phyloP scores from a whole-genome alignment of 2,329 filamentous ascomycete species.

The Fusarium xyrophilum region DNA sequence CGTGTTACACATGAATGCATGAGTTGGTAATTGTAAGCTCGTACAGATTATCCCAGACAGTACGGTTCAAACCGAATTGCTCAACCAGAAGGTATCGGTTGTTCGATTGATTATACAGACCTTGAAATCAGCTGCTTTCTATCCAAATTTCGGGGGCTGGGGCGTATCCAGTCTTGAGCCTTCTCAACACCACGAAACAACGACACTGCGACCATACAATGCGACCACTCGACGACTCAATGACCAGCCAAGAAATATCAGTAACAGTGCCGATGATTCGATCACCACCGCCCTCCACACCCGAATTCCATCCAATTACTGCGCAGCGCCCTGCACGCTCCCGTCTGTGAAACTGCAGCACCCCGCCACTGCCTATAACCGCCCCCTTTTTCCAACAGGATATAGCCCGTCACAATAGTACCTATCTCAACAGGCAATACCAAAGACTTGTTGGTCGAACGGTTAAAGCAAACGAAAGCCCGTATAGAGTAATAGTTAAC shows the following conservation, averaged over 20 bases:
- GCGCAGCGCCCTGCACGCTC: slow-evolving; percentile 7
- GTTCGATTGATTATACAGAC: background rate
- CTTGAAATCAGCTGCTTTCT: no score
- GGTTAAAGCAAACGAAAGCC: slow-evolving; percentile 35
- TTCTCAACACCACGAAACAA: background rate
- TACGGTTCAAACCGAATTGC: background rate
- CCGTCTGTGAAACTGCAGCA: slow-evolving; percentile 22
- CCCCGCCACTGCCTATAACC: slow-evolving; percentile 28
- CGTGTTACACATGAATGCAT: slow-evolving; percentile 8
- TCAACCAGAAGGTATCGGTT: background rate
- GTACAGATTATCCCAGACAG: background rate
- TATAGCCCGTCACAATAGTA: slow-evolving; percentile 22
- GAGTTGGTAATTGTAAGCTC: background rate
- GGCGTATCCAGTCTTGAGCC: background rate
- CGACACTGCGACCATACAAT: background rate
- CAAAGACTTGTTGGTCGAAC: slow-evolving; percentile 28
- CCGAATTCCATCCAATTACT: background rate
- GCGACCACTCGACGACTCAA: background rate
- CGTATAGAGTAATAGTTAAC: slow-evolving; percentile 49
- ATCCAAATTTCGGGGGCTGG: background rate
- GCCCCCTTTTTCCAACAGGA: background rate
- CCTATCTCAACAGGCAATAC: slow-evolving; percentile 20
- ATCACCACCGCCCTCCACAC: background rate
- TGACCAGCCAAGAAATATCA: background rate
- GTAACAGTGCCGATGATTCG: background rate